Evolutionary conservation across 2,329 filamentous ascomycete species (phyloP).

Genomic region (Sclerotinia nivalis): DNA sequence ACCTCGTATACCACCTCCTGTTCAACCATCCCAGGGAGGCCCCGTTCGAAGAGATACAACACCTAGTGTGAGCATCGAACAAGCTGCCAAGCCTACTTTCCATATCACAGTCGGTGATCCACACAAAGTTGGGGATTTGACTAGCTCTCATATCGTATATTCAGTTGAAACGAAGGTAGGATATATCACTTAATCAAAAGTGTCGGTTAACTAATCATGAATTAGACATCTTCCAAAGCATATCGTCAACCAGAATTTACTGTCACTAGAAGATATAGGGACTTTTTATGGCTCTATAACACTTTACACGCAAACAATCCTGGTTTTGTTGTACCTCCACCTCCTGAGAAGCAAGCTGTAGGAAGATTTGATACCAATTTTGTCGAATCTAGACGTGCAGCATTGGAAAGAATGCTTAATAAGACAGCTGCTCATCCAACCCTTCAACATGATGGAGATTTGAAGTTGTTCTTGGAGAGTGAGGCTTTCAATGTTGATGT

Average conservation of each 20-base stretch:
- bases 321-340: slow-evolving; percentile 90
- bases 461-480: slow-evolving; percentile 96
- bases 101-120: slow-evolving; percentile 91
- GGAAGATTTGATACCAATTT: slow-evolving; percentile 96
- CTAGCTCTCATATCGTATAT: slow-evolving; percentile 97
- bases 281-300: slow-evolving; percentile 97
- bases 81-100: slow-evolving; percentile 90
- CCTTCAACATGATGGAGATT: slow-evolving; percentile 86
- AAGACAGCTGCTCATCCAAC: slow-evolving; percentile 88
- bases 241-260: slow-evolving; percentile 91
- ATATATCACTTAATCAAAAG: slow-evolving; percentile 10
- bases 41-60: slow-evolving; percentile 54
- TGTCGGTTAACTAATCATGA: slow-evolving; percentile 27
- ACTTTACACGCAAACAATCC: slow-evolving; percentile 93
- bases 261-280: slow-evolving; percentile 89
- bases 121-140: slow-evolving; percentile 95
- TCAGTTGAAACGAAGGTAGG: slow-evolving; percentile 87
- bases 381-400: slow-evolving; percentile 86
- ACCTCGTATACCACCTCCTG: slow-evolving; percentile 66
- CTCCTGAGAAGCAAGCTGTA: slow-evolving; percentile 96
- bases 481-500: slow-evolving; percentile 95
- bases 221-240: slow-evolving; percentile 88
- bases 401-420: slow-evolving; percentile 96
- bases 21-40: slow-evolving; percentile 58
- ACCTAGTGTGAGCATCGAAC: slow-evolving; percentile 87